Evolutionary conservation across 352 stramenopile genomes (phyloP).

Genomic region (Peronospora tabacina): DNA sequence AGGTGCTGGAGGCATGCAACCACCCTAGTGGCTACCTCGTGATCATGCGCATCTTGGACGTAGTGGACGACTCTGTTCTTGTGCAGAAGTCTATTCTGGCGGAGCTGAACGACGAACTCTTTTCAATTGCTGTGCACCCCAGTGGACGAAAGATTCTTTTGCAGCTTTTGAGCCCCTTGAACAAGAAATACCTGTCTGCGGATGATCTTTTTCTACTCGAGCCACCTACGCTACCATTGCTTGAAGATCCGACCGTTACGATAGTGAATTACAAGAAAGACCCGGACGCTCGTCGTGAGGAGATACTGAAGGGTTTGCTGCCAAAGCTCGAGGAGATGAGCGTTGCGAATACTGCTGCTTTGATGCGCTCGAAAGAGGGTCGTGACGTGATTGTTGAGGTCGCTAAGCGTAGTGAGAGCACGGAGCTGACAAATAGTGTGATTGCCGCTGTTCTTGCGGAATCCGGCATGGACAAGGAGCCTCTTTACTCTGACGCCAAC

Average conservation of each 20-base stretch:
- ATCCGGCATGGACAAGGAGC: conserved; percentile 35
- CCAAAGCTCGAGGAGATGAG: conserved; percentile 81
- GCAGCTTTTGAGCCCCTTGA: conserved; percentile 68
- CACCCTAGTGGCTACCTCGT: conserved; percentile 88
- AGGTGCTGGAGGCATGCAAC: conserved; percentile 83
- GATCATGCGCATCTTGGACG: conserved; percentile 84
- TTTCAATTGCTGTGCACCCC: conserved; percentile 60
- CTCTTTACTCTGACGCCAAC: conserved; percentile 64
- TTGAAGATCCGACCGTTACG: conserved; percentile 45
- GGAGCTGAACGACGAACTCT: conserved; percentile 71
- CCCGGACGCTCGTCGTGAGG: conserved; percentile 59
- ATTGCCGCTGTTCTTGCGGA: conserved; percentile 39
- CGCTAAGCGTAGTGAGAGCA: conserved; percentile 48
- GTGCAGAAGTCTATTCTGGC: conserved; percentile 86
- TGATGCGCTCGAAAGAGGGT: conserved; percentile 76
- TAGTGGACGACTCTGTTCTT: conserved; percentile 86
- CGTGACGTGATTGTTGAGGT: conserved; percentile 79
- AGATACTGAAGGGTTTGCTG: conserved; percentile 68
- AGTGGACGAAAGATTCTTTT: conserved; percentile 74
- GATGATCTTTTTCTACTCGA: conserved; percentile 72
- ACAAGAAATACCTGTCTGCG: conserved; percentile 76
- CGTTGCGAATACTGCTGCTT: conserved; percentile 38
- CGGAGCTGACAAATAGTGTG: conserved; percentile 42
- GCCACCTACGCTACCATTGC: conserved; percentile 60
- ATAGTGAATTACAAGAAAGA: conserved; percentile 88